These are phyloP conservation scores for Diaporthe longicolla DNA, from an alignment of 2,329 filamentous ascomycete genomes.

Conservation along the genomic window DNA sequence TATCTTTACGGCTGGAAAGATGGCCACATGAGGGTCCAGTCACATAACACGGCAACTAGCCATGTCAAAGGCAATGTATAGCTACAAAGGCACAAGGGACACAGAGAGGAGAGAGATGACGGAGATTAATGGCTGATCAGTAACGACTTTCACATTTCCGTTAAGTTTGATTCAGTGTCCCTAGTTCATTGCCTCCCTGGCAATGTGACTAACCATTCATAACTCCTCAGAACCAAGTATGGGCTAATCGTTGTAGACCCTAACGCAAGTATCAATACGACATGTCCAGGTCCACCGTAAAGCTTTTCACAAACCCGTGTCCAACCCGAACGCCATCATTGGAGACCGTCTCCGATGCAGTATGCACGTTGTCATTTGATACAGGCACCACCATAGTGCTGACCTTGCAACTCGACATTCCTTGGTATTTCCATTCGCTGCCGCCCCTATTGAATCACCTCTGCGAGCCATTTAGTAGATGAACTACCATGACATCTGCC, in stretches of 20 bases:
- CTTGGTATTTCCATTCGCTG: not conserved
- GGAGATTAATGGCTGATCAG: not conserved
- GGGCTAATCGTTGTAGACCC: not conserved
- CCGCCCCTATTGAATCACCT: not conserved
- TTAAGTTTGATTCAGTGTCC: not conserved
- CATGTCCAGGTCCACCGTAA: not conserved
- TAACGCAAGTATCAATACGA: not conserved
- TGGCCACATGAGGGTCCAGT: no score
- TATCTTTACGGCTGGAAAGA: not conserved
- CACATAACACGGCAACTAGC: not conserved
- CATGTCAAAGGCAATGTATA: not conserved
- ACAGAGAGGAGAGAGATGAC: not conserved
- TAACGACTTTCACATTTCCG: not conserved
- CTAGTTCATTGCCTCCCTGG: not conserved
- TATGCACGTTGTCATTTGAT: slow-evolving; percentile 20
- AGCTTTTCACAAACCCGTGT: not conserved
- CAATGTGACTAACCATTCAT: not conserved
- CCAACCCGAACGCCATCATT: slow-evolving; percentile 25
- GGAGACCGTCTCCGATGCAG: slow-evolving; percentile 29
- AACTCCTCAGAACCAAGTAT: not conserved
- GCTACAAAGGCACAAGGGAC: not conserved
- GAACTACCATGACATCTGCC: not conserved
- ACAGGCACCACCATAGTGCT: not conserved
- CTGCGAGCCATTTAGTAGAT: not conserved
- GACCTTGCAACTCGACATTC: not conserved